Conservation (phyloP, 2,329 filamentous ascomycete genomes). For the Aureobasidium sp. region DNA sequence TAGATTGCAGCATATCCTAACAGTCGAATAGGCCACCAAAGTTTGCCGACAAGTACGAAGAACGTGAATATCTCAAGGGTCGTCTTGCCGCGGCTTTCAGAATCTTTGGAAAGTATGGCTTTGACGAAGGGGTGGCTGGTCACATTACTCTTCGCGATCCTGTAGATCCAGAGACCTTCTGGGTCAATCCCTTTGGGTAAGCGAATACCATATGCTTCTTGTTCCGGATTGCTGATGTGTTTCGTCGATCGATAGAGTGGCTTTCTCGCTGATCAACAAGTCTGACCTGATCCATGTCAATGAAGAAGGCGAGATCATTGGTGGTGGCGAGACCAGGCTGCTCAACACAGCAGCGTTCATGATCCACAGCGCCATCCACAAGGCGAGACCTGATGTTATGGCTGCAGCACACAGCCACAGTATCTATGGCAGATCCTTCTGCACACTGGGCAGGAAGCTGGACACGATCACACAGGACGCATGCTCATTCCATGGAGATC, state of each 20-base stretch:
- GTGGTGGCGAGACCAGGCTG: slow-evolving; percentile 30
- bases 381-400: slow-evolving; percentile 35
- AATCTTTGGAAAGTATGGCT: slow-evolving; percentile 31
- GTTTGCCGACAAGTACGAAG: slow-evolving; percentile 30
- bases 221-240: not conserved
- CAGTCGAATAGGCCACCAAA: slow-evolving; percentile 15
- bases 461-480: slow-evolving; percentile 38
- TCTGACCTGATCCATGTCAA: slow-evolving; percentile 39
- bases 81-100: slow-evolving; percentile 38
- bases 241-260: slow-evolving; percentile 28
- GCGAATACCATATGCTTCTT: not conserved
- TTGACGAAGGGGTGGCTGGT: slow-evolving; percentile 27
- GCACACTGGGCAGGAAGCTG: slow-evolving; percentile 33
- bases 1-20: not conserved
- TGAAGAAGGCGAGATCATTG: slow-evolving; percentile 34
- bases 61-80: slow-evolving; percentile 35
- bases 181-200: slow-evolving; percentile 29
- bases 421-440: slow-evolving; percentile 37
- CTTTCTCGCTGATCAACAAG: slow-evolving; percentile 36
- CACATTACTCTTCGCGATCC: slow-evolving; percentile 36
- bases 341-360: slow-evolving; percentile 40
- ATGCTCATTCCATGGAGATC: slow-evolving; percentile 34
- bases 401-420: slow-evolving; percentile 38
- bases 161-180: slow-evolving; percentile 29
- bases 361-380: slow-evolving; percentile 36